Base-by-base conservation (phyloP, 2,329 filamentous ascomycete genomes). In the Aspergillus amoenus region DNA sequence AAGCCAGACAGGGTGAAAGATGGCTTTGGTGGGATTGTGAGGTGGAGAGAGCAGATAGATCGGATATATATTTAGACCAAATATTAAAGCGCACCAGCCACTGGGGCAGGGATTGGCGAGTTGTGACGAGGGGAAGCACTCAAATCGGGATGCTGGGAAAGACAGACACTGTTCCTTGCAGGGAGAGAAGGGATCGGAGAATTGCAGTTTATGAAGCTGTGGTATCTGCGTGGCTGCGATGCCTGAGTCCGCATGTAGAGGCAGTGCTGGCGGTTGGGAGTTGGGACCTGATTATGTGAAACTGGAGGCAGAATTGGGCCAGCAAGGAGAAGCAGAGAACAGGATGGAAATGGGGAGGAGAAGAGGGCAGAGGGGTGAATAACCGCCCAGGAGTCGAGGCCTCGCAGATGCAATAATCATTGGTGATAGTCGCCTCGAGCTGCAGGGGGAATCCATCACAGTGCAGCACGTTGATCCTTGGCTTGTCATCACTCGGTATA, bases 21-120 rank as follows among this genome's bases (percentile, higher is more conserved):
- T 48, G 41, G 11, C 32, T 46, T 56, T 60, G 60, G 57, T 52
- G 34, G 45, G 39, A 45, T 39, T 46, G 56, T 57, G 57, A 49
- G 59, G 59, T 46, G 60, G 61, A 56, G 55, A 56, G 51, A 57
- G 56, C 52, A 55, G 58, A 61, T 63, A 58, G 61, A 63, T 63
- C 57, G 61, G 62, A 58, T 61, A 62, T 64, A 64, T 63, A 63
- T 60, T 64, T 64, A 63, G 62, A 64, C 59, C 61, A 60, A 34
- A 52, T 57, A 59, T 49, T 37, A 58, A 54, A 39, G 43, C 45
- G 52, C 40, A 56, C 60, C 58, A 56, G 55, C 60, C 55, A 52
- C 55, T 57, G 12, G 50, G 30, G 21, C 40, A 55, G 44, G 40
- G 52, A 55, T 52, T 55, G 58, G 55, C 43, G 52, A 45, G 56